Base-by-base conservation (phyloP, 495 filamentous ascomycete genomes). In the Penicillium cosmopolitanum region DNA sequence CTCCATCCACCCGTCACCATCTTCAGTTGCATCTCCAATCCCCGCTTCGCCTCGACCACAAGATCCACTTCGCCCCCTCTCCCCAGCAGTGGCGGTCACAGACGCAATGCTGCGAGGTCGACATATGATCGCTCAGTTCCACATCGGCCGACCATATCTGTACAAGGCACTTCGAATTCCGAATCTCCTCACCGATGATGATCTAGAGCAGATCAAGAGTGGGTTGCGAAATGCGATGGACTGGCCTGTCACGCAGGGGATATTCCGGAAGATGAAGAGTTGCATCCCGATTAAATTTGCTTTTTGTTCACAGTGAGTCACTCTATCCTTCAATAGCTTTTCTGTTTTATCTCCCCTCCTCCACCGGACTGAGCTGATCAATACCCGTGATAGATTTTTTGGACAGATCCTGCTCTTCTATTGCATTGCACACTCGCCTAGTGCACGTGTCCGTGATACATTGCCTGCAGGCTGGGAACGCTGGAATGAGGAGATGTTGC, bases 261-360 rank as follows among this genome's bases (percentile, higher is more conserved):
- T 79, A 31, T 80, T 80, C 55, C 66, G 66, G n/a, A 64, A 71
- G 18, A 80, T 80, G 77, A 79, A 73, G 56, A 78, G 75, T 50
- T 80, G 77, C 44, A 78, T 80, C 38, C 77, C 77, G 19, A 77
- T 80, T 33, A 75, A 68, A 42, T 80, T 80, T 59, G 76, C 76
- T 1, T 80, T 80, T 61, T 80, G 77, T 60, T 80, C 77, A 7
- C 77, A 80, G 76, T 80, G 58, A 52, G 77, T 38, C 36, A 68
- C 13, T 21, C 35, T 11, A 10, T 7, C 23, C 34, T 56, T 36
- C 21, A 12, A 23, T 55, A 43, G 35, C 11, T 23, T 25, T 40
- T 13, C 19, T 40, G 4, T n/a, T 16, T 50, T 53, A 2, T 23
- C 23, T 31, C 11, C 12, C 4, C 10, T 38, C 2, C 36, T 13